phyloP scores from a whole-genome alignment of 108 stramenopile genomes.

The Poteriospumella lacustris region DNA sequence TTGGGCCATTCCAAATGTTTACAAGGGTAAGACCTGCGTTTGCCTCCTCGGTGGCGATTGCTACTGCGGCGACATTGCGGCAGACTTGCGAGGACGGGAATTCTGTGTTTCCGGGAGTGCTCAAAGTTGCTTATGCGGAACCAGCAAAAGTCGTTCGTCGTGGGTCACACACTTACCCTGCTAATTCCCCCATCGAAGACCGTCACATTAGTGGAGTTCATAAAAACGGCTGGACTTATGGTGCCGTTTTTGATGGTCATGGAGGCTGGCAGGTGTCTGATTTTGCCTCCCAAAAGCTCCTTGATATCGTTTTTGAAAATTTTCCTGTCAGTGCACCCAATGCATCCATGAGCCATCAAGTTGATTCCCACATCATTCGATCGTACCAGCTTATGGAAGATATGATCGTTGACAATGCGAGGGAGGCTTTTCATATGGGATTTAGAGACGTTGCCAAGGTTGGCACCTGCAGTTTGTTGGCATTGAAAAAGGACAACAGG shows the following conservation, averaged over 20 bases:
- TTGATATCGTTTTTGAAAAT: background rate
- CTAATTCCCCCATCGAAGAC: conserved; percentile 56
- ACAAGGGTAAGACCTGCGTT: background rate
- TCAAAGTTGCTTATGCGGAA: background rate
- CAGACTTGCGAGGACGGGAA: background rate
- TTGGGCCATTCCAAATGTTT: background rate
- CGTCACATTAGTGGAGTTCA: conserved; percentile 36
- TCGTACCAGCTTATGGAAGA: conserved; percentile 51
- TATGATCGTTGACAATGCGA: conserved; percentile 41
- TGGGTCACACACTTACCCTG: conserved; percentile 38
- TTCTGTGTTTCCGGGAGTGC: background rate
- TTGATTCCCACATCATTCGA: conserved; percentile 25
- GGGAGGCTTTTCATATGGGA: conserved; percentile 52
- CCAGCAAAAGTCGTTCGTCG: background rate
- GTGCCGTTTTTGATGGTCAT: conserved; percentile 59
- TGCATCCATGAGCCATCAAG: conserved; percentile 16
- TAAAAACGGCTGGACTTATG: conserved; percentile 41
- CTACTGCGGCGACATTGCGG: background rate
- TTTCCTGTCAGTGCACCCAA: background rate
- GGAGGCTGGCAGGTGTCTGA: conserved; percentile 63
- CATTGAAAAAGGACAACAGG: conserved; percentile 34
- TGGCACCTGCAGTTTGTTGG: conserved; percentile 53
- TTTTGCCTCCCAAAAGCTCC: conserved; percentile 26
- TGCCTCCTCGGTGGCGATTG: background rate
- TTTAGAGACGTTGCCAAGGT: conserved; percentile 51